Evolutionary conservation across 1,139 yeast species (phyloP).

Genomic region (Hyphopichia pseudoburtonii): DNA sequence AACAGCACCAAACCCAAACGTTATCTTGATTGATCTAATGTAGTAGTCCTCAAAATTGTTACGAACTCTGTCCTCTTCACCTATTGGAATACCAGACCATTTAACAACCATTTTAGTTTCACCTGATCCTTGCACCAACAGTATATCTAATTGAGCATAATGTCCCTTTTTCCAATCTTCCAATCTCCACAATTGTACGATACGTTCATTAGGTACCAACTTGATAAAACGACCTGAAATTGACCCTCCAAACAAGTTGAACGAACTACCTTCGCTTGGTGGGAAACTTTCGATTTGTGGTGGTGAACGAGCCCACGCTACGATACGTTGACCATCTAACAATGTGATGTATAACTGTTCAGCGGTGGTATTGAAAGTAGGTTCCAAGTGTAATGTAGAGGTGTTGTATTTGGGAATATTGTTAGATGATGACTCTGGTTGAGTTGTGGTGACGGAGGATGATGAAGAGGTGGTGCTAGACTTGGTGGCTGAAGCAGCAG

Average conservation of each 20-base stretch:
- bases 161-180: constrained; percentile 86
- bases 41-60: constrained; percentile 87
- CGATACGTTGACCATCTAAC: constrained; percentile 70
- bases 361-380: constrained; percentile 84
- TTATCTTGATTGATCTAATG: constrained; percentile 79
- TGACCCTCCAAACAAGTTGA: constrained; percentile 85
- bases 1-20: constrained; percentile 93
- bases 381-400: constrained; percentile 72
- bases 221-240: constrained; percentile 68
- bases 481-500: constrained; percentile 12
- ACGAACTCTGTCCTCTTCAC: constrained; percentile 91
- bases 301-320: constrained; percentile 86
- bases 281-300: constrained; percentile 55
- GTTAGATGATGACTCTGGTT: constrained; percentile 10
- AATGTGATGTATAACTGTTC: constrained; percentile 78
- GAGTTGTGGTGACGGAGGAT: constrained; percentile 6
- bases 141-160: constrained; percentile 65
- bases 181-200: constrained; percentile 82
- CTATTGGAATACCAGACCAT: constrained; percentile 91
- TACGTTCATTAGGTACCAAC: constrained; percentile 55
- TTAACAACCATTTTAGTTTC: constrained; percentile 81
- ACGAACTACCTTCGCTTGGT: constrained; percentile 61
- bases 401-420: constrained; percentile 69
- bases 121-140: constrained; percentile 70
- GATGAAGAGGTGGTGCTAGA: background rate